A percentile compares a stretch with the other conserved stretches of the same genome.
Evolutionary conservation across 2,329 filamentous ascomycete species (phyloP).

Genomic region (Xylariaceae sp.): DNA sequence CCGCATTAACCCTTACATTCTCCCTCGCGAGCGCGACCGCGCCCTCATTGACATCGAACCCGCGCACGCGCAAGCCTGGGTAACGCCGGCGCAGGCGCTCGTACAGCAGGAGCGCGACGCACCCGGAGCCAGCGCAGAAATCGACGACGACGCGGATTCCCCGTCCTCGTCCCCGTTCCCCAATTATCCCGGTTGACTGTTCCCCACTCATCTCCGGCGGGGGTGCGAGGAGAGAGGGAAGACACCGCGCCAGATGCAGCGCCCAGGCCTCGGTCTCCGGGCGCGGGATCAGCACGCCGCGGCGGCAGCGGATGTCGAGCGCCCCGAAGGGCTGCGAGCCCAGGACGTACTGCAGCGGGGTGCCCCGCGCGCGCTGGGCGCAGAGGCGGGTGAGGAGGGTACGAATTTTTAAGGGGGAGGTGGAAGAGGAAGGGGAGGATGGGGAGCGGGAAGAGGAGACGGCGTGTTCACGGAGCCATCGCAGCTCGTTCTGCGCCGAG

Average conservation of each 20-base stretch:
- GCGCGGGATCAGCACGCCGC: conserved; percentile 85
- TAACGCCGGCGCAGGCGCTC: conserved; percentile 55
- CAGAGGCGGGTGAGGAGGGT: conserved; percentile 50
- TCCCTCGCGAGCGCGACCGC: conserved; percentile 67
- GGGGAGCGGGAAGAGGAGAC: conserved; percentile 12
- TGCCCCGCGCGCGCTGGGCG: conserved; percentile 57
- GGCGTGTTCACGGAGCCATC: conserved; percentile 71
- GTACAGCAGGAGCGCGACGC: conserved; percentile 79
- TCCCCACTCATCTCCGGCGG: background rate
- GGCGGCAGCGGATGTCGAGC: conserved; percentile 74
- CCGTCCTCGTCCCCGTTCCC: too few relatives aligned
- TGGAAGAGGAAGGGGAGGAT: conserved; percentile 32
- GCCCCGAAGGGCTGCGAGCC: conserved; percentile 86
- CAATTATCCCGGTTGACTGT: too few relatives aligned
- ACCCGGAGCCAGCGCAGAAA: conserved; percentile 88
- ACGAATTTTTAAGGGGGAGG: too few relatives aligned
- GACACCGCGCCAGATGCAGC: conserved; percentile 49
- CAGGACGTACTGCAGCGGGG: conserved; percentile 87
- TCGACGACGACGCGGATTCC: too few relatives aligned
- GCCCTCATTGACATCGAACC: conserved; percentile 70
- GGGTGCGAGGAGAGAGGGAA: conserved; percentile 40
- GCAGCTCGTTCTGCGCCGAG: conserved; percentile 69
- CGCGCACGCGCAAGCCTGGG: conserved; percentile 55
- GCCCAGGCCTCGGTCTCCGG: conserved; percentile 74
- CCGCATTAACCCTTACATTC: conserved; percentile 63